Evolutionary conservation across 108 stramenopile species (phyloP), one percentile per base, ranked within the genome.

Genomic region (Chaetoceros muelleri): DNA sequence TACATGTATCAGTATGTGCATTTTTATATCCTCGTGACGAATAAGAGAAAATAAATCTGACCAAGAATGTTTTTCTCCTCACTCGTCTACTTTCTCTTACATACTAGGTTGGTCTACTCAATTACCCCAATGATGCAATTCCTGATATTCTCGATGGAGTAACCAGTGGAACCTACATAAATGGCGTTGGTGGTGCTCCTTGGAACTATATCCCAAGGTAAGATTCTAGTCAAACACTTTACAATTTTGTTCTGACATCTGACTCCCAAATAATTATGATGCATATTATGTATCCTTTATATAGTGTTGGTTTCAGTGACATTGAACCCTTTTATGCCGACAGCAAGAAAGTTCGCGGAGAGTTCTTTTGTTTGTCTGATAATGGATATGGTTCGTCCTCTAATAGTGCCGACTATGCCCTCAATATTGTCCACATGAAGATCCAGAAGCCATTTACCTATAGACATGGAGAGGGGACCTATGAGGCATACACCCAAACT

Each of bases 401-500:
- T 60, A 71, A 71, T 60, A 44, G 30, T 18, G 60, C 53, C 21
- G 70, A 71, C 29, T 71, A 71, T 44, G 53, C 70, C 18, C 63
- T 71, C 26, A 65, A 71, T 48, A 66, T 71, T 66, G 53, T 55
- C 10, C 64, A 66, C 44, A 54, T 71, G 60, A 65, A 66, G 55
- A 57, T 71, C 28, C 70, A 71, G 30, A 71, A 71, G 40, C 70
- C 70, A 18, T 71, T 71, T 28, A 71, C 70, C 30, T 71, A 44
- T 30, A 64, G 70, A 51, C 70, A 71, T 45, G 70, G 65, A 44
- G 70, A 71, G 51, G 47, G 54, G 0, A 71, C 64, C n/a, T 71
- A 56, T 44, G 70, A 71, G 44, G 48, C 22, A 53, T 71, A 71
- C 60, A 71, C 70, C 13, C 34, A 48, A 13, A 56, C 60, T 3